Evolutionary conservation across 202 grass and related monocot genomes (phyloP).

Genomic region (Setaria italica): DNA sequence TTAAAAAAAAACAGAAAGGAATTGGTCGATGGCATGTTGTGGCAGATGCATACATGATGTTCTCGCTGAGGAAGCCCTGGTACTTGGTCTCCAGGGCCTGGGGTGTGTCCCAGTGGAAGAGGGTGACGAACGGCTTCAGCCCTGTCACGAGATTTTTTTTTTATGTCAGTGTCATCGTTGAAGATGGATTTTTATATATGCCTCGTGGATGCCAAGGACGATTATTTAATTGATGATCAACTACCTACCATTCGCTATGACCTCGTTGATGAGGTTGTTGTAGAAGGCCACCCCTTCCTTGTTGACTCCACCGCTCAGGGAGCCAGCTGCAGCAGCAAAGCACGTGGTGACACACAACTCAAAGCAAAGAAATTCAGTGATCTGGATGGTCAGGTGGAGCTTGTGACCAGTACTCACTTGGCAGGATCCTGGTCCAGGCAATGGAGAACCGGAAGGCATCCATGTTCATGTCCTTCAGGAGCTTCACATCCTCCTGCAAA

Average conservation of each 20-base stretch:
- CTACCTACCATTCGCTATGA: slow-evolving; percentile 36
- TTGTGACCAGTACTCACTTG: slow-evolving; percentile 46
- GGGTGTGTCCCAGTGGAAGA: slow-evolving; percentile 80
- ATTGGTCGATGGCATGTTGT: background rate
- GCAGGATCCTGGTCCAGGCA: slow-evolving; percentile 75
- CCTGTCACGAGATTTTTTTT: slow-evolving; percentile 39
- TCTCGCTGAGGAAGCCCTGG: slow-evolving; percentile 66
- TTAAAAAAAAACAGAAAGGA: no score
- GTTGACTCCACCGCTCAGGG: slow-evolving; percentile 49
- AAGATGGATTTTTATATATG: background rate
- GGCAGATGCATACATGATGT: slow-evolving; percentile 40
- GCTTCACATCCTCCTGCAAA: slow-evolving; percentile 66
- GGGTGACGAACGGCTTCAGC: slow-evolving; percentile 63
- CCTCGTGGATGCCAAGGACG: background rate
- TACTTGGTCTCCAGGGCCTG: slow-evolving; percentile 68
- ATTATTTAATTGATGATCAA: background rate
- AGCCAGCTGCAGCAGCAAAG: slow-evolving; percentile 33
- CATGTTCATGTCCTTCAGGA: slow-evolving; percentile 63
- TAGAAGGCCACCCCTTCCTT: slow-evolving; percentile 52
- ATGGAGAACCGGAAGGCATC: slow-evolving; percentile 78
- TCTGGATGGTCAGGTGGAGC: background rate
- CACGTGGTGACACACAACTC: background rate
- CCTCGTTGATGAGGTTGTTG: slow-evolving; percentile 48
- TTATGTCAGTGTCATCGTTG: background rate
- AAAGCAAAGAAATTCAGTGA: background rate